Conservation (phyloP, 2,329 filamentous ascomycete genomes). For the Ramichloridium luteum region DNA sequence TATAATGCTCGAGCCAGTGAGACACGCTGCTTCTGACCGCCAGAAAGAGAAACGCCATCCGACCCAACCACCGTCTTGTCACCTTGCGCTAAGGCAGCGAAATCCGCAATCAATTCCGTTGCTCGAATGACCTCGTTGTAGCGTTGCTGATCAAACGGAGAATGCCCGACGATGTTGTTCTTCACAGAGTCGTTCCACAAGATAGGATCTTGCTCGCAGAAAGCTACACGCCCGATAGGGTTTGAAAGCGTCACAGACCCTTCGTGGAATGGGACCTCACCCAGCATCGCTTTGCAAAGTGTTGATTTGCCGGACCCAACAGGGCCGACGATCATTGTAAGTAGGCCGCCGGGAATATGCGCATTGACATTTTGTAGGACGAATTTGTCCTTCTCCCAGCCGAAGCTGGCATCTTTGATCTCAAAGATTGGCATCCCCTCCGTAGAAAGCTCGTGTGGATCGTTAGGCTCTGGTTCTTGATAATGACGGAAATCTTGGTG, state of each 20-base stretch:
- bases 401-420: background rate
- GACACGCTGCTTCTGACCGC: conserved; percentile 73
- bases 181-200: conserved; percentile 11
- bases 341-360: background rate
- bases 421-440: background rate
- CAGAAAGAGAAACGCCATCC: conserved; percentile 73
- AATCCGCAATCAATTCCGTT: conserved; percentile 63
- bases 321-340: conserved; percentile 7
- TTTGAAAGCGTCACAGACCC: background rate
- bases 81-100: conserved; percentile 63
- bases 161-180: conserved; percentile 7
- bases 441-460: background rate
- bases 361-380: conserved; percentile 6
- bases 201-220: conserved; percentile 13
- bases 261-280: conserved; percentile 4
- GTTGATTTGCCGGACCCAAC: conserved; percentile 9
- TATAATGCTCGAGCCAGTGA: conserved; percentile 71
- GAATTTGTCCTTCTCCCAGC: conserved; percentile 1
- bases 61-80: conserved; percentile 72
- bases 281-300: conserved; percentile 8
- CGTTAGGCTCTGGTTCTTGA: background rate
- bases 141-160: conserved; percentile 49
- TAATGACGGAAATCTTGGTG: background rate
- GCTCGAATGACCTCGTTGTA: conserved; percentile 59
- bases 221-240: conserved; percentile 4